Percentiles rank a stretch among this genome's conserved stretches.
Evolutionary conservation across 257 asterid genomes (phyloP).

Genomic region (Echium plantagineum): DNA sequence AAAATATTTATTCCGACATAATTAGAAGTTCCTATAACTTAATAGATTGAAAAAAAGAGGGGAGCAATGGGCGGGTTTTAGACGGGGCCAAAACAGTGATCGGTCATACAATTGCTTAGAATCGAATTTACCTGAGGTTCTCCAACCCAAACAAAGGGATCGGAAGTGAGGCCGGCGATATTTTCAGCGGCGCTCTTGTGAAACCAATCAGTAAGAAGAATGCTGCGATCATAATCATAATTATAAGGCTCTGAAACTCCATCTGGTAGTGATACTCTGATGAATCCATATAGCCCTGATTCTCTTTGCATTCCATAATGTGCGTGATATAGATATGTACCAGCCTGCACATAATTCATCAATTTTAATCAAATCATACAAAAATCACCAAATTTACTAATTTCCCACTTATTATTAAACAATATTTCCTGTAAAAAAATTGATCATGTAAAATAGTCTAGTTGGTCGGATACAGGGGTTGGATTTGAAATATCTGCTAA

Average conservation of each 20-base stretch:
- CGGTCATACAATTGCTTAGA: neutral
- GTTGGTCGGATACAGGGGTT: no score
- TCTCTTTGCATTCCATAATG: constrained; percentile 95
- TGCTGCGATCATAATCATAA: constrained; percentile 55
- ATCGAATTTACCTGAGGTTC: constrained; percentile 63
- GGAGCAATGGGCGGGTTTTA: no score
- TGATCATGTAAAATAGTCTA: no score
- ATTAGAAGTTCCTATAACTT: no score
- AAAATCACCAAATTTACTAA: neutral
- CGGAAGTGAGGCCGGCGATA: constrained; percentile 56
- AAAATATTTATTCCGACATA: no score
- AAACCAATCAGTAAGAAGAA: constrained; percentile 76
- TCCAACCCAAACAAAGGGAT: constrained; percentile 74
- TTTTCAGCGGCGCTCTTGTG: constrained; percentile 56
- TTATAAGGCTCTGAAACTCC: constrained; percentile 55
- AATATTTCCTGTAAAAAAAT: no score
- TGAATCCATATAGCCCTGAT: constrained; percentile 62
- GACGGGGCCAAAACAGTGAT: no score
- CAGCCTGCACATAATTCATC: constrained; percentile 40
- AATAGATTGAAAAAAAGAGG: no score
- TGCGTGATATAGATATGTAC: constrained; percentile 81
- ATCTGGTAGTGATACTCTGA: constrained; percentile 47
- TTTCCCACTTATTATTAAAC: no score
- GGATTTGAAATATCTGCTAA: no score
- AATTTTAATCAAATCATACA: neutral